Conservation (phyloP, 2,329 filamentous ascomycete genomes). For the Huntiella decipiens region DNA sequence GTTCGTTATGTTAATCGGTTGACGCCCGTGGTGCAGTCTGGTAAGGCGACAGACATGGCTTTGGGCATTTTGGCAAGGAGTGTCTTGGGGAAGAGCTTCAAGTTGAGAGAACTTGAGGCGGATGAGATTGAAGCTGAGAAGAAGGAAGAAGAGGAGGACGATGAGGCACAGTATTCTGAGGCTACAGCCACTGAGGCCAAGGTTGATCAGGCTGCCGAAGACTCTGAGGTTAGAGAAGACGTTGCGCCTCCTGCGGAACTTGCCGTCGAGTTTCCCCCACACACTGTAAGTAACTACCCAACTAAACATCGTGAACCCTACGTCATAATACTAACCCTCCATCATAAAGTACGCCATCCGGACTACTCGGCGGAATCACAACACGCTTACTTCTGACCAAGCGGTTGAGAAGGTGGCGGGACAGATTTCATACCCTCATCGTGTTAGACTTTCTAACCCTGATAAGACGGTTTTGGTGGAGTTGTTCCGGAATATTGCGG, state of each 20-base stretch:
- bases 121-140: constrained; percentile 1
- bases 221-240: background rate
- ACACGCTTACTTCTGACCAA: constrained; percentile 42
- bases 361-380: constrained; percentile 57
- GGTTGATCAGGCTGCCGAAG: background rate
- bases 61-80: constrained; percentile 43
- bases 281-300: constrained; percentile 23
- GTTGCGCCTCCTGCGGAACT: background rate
- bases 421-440: constrained; percentile 46
- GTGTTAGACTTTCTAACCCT: constrained; percentile 58
- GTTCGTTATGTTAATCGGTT: constrained; percentile 39
- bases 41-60: constrained; percentile 50
- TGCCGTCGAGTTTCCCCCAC: constrained; percentile 13
- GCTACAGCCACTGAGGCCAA: background rate
- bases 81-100: constrained; percentile 47
- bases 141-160: background rate
- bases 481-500: constrained; percentile 50
- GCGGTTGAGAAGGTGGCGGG: constrained; percentile 55
- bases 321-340: background rate
- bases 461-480: constrained; percentile 66
- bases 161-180: background rate
- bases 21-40: constrained; percentile 31
- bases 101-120: constrained; percentile 18
- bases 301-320: background rate
- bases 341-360: constrained; percentile 60